Evolutionary conservation across 352 stramenopile genomes (phyloP).

Genomic region (Phytopythium mirpurense): DNA sequence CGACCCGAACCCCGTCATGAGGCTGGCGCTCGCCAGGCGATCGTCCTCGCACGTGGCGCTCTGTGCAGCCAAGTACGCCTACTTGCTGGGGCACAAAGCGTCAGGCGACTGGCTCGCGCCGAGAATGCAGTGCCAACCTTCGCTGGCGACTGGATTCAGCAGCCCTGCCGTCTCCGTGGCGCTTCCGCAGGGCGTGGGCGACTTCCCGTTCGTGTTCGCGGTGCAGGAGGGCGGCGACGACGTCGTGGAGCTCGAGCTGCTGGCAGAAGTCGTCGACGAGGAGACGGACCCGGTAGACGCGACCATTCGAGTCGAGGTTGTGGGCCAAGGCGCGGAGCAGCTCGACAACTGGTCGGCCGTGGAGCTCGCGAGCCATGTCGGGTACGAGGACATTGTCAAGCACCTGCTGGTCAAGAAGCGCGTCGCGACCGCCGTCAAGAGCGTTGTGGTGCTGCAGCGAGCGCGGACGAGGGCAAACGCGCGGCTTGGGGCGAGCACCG

Average conservation of each 20-base stretch:
- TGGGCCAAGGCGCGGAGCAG: background rate
- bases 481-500: background rate
- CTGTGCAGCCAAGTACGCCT: slow-evolving; percentile 14
- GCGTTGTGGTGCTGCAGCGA: slow-evolving; percentile 3
- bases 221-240: slow-evolving; percentile 9
- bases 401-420: slow-evolving; percentile 9
- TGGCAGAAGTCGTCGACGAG: slow-evolving; percentile 10
- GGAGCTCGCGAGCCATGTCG: slow-evolving; percentile 15
- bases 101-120: slow-evolving; percentile 11
- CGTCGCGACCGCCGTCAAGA: slow-evolving; percentile 1
- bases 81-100: slow-evolving; percentile 11
- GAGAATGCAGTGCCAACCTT: background rate
- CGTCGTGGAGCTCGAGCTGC: slow-evolving; percentile 2
- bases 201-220: slow-evolving; percentile 13
- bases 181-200: background rate
- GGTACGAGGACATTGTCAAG: slow-evolving; percentile 19
- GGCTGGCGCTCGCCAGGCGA: background rate
- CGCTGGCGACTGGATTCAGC: background rate
- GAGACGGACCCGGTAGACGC: slow-evolving; percentile 11
- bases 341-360: slow-evolving; percentile 10
- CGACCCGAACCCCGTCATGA: slow-evolving; percentile 9
- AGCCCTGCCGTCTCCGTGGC: background rate
- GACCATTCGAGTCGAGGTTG: slow-evolving; percentile 8
- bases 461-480: background rate
- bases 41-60: slow-evolving; percentile 3